These are phyloP conservation scores for Torrubiellomyces zombiae DNA, from an alignment of 2,329 filamentous ascomycete species.

Conservation along the genomic window DNA sequence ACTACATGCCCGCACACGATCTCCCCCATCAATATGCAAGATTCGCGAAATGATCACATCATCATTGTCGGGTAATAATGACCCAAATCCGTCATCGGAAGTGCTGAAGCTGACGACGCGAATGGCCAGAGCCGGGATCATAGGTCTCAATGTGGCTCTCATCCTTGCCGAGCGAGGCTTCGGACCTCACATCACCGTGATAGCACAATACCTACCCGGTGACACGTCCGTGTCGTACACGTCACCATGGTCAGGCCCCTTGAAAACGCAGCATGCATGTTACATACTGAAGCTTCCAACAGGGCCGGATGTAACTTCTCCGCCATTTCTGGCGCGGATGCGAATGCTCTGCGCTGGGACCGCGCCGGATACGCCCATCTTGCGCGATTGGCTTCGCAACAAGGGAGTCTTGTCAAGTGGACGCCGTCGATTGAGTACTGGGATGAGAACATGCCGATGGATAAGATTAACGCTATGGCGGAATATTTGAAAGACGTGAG, in stretches of 20 bases:
- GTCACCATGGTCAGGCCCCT: conserved; percentile 19
- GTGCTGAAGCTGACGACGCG: too few relatives aligned
- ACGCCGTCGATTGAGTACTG: conserved; percentile 23
- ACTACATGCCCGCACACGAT: too few relatives aligned
- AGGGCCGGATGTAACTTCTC: conserved; percentile 29
- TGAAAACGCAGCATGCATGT: neutral
- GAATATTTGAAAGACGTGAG: conserved; percentile 23
- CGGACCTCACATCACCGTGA: conserved; percentile 15
- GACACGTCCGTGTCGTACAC: conserved; percentile 22
- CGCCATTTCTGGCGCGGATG: conserved; percentile 22
- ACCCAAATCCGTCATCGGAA: too few relatives aligned
- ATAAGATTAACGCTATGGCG: conserved; percentile 23
- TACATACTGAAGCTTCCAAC: conserved; percentile 1
- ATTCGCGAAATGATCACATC: too few relatives aligned
- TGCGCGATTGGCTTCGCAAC: conserved; percentile 14
- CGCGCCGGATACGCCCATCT: conserved; percentile 21
- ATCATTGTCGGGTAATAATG: too few relatives aligned
- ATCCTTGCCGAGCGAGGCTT: conserved; percentile 18
- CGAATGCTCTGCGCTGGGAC: conserved; percentile 25
- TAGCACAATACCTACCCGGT: conserved; percentile 23
- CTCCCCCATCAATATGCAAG: too few relatives aligned
- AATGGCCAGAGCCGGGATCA: conserved; percentile 21
- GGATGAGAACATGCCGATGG: conserved; percentile 19
- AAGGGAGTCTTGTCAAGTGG: conserved; percentile 17
- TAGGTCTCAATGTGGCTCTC: conserved; percentile 21